phyloP scores from a whole-genome alignment of 371 early-diverging fungal genomes.

The Mortierella sp. region DNA sequence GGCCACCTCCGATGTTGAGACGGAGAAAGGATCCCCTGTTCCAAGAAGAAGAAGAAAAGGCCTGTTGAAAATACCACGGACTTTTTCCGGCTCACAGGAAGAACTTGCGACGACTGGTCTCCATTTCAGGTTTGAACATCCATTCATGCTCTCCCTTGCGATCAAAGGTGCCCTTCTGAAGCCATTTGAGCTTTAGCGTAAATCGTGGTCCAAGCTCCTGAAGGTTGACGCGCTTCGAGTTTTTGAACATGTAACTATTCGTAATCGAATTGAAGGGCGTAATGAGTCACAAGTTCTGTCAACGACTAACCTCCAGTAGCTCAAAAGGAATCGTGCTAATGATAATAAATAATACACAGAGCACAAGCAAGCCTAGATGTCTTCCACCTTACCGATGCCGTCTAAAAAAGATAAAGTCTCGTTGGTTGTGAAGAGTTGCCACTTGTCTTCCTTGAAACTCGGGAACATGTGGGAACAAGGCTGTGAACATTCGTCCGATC shows the following conservation, averaged over 20 bases:
- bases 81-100: conserved; percentile 63
- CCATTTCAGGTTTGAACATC: conserved; percentile 91
- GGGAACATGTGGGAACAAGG: conserved; percentile 96
- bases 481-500: conserved; percentile 95
- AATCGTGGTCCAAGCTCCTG: conserved; percentile 98
- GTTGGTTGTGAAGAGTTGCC: conserved; percentile 98
- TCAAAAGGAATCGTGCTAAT: not conserved
- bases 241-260: conserved; percentile 82
- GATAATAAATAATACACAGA: not conserved
- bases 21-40: too few relatives aligned
- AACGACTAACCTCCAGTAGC: conserved; percentile 10
- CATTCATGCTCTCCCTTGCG: conserved; percentile 95
- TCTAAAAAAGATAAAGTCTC: conserved; percentile 99
- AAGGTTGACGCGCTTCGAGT: conserved; percentile 88
- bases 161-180: conserved; percentile 95
- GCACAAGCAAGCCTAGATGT: not conserved
- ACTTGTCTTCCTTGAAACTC: conserved; percentile 97
- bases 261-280: conserved; percentile 6
- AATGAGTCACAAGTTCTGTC: not conserved
- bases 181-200: conserved; percentile 92
- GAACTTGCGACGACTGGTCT: conserved; percentile 86
- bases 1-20: too few relatives aligned
- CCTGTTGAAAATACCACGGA: too few relatives aligned
- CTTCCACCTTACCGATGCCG: conserved; percentile 88
- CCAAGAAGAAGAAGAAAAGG: too few relatives aligned